Evolutionary conservation across 2,329 filamentous ascomycete genomes (phyloP).

Genomic region (Fusarium kyushuense): DNA sequence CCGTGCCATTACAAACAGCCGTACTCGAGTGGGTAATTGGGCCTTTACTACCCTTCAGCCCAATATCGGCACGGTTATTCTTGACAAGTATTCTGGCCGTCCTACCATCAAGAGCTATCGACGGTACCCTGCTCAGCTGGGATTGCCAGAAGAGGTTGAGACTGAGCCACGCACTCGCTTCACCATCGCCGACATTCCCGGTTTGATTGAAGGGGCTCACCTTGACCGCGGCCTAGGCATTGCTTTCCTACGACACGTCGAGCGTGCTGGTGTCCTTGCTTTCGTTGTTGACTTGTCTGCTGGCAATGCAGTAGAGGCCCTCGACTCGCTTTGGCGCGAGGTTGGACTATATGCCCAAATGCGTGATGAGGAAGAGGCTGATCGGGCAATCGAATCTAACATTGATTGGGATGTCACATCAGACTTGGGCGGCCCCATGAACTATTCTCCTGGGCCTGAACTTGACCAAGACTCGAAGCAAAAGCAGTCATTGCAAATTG

Average conservation of each 20-base stretch:
- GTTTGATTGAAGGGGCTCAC: conserved; percentile 91
- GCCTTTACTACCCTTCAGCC: conserved; percentile 96
- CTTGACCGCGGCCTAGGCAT: conserved; percentile 91
- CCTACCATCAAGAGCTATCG: conserved; percentile 63
- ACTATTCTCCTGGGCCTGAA: conserved; percentile 41
- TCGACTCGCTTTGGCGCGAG: conserved; percentile 89
- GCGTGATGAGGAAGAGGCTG: conserved; percentile 78
- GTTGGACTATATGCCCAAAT: conserved; percentile 87
- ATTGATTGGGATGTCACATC: conserved; percentile 72
- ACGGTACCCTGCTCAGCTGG: conserved; percentile 52
- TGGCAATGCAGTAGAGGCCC: conserved; percentile 80
- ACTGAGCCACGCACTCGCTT: conserved; percentile 78
- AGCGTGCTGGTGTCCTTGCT: conserved; percentile 90
- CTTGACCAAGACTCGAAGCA: conserved; percentile 20
- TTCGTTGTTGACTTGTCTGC: conserved; percentile 91
- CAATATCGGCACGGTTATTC: conserved; percentile 94
- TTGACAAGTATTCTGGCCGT: conserved; percentile 86
- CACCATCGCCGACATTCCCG: conserved; percentile 95
- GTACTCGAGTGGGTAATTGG: conserved; percentile 92
- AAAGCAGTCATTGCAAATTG: conserved; percentile 73
- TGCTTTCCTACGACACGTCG: conserved; percentile 92
- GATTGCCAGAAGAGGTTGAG: conserved; percentile 58
- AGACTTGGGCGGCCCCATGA: conserved; percentile 49
- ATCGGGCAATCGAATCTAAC: conserved; percentile 68
- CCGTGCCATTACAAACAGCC: conserved; percentile 86